These are phyloP conservation scores for Talaromyces thailandensis DNA, from an alignment of 495 filamentous ascomycete genomes.

Conservation along the genomic window DNA sequence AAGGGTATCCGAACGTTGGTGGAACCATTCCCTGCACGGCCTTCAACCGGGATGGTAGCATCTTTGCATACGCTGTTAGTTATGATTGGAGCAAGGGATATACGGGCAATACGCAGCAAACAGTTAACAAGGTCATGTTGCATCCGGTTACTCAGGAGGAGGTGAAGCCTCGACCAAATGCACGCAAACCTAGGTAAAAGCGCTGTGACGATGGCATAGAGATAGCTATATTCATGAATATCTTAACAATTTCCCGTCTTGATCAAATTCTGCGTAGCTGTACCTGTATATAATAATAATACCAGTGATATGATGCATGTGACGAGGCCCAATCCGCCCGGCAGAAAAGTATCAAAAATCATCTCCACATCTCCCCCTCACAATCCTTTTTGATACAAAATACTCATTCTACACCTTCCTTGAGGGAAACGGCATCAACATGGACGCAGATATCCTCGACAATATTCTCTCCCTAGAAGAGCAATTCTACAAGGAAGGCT, in stretches of 20 bases:
- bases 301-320: neutral
- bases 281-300: neutral
- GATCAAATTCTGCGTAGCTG: neutral
- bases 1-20: conserved; percentile 78
- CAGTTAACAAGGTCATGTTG: conserved; percentile 78
- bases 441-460: conserved; percentile 55
- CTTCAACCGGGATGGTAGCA: conserved; percentile 68
- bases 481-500: conserved; percentile 78
- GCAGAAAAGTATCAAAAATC: neutral
- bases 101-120: conserved; percentile 55
- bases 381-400: neutral
- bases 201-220: neutral
- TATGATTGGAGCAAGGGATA: conserved; percentile 97
- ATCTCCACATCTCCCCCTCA: neutral
- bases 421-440: conserved; percentile 4
- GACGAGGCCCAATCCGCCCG: conserved; percentile 2
- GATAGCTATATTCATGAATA: neutral
- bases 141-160: conserved; percentile 70
- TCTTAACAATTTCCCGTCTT: neutral
- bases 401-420: neutral
- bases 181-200: conserved; percentile 46
- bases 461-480: conserved; percentile 71
- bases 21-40: conserved; percentile 69
- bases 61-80: conserved; percentile 85
- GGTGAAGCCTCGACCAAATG: conserved; percentile 67